A percentile compares a stretch with the other conserved stretches of the same genome.
These are phyloP conservation scores for Salix viminalis DNA, from an alignment of 345 rosid genomes.

Conservation along the genomic window DNA sequence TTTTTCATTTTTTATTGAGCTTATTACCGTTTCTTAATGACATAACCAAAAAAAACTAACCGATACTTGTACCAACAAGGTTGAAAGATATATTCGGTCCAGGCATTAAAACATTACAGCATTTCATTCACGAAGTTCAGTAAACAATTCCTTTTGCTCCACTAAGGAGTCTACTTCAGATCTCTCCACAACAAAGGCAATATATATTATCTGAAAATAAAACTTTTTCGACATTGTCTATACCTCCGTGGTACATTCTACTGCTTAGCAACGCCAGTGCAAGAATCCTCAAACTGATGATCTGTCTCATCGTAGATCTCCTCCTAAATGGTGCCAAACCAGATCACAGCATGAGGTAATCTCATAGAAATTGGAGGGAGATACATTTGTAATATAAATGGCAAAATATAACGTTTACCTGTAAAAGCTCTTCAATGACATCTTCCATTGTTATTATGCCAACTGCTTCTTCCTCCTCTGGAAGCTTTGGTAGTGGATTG, in stretches of 20 bases:
- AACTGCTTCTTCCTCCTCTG: constrained; percentile 86
- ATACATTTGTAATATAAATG: not conserved
- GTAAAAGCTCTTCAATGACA: constrained; percentile 94
- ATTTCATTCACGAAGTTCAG: too few species aligned
- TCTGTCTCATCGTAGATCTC: constrained; percentile 96
- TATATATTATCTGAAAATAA: not conserved
- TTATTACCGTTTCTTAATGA: too few species aligned
- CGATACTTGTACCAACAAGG: too few species aligned
- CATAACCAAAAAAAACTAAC: too few species aligned
- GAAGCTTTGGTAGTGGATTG: constrained; percentile 56
- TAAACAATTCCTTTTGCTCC: too few species aligned
- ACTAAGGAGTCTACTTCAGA: too few species aligned
- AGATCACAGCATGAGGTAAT: not conserved
- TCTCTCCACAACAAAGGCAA: not conserved
- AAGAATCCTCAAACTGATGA: constrained; percentile 71
- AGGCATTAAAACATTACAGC: too few species aligned
- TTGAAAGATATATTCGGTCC: too few species aligned
- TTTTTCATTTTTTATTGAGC: too few species aligned
- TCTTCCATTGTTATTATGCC: constrained; percentile 98
- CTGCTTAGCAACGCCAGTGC: constrained; percentile 1
- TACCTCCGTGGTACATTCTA: not conserved
- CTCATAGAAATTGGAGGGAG: not conserved
- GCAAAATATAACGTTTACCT: constrained; percentile 35
- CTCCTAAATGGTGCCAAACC: constrained; percentile 40
- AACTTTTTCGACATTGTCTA: not conserved